phyloP scores from a whole-genome alignment of 2,329 filamentous ascomycete genomes.

The Colletotrichum tropicale region DNA sequence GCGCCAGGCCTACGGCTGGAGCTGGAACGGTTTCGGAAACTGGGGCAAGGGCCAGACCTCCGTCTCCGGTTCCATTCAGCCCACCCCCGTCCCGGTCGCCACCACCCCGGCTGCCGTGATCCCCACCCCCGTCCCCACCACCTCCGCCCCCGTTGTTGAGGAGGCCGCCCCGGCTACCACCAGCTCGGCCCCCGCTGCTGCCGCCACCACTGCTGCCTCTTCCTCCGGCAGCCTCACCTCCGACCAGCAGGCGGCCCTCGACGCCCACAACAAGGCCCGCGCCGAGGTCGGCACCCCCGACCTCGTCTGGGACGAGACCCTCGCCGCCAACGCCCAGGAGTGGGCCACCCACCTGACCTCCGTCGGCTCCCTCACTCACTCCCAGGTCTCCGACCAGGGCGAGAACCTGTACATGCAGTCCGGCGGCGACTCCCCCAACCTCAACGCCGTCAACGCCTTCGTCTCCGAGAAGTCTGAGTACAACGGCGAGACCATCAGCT shows the following conservation, averaged over 20 bases:
- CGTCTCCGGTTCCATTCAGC: background rate
- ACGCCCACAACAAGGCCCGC: constrained; percentile 20
- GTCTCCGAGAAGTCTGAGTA: constrained; percentile 16
- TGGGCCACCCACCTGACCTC: constrained; percentile 16
- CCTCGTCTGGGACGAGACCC: constrained; percentile 28
- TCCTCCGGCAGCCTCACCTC: constrained; percentile 9
- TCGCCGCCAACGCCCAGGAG: constrained; percentile 28
- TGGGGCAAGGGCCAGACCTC: background rate
- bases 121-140: constrained; percentile 20
- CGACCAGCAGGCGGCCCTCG: constrained; percentile 17
- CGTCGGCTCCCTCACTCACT: constrained; percentile 20
- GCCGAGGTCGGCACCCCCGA: constrained; percentile 11
- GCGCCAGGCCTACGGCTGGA: background rate
- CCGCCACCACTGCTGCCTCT: background rate
- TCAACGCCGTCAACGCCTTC: constrained; percentile 14
- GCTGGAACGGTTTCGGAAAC: background rate
- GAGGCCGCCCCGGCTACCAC: constrained; percentile 15
- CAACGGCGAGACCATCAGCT: constrained; percentile 16
- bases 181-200: constrained; percentile 12
- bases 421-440: constrained; percentile 2
- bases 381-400: constrained; percentile 3
- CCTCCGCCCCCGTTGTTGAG: constrained; percentile 19
- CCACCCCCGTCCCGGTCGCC: background rate
- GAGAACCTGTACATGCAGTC: constrained; percentile 23
- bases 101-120: background rate